A percentile compares a stretch with the other conserved stretches of the same genome.
phyloP scores from a whole-genome alignment of 768 basidiomycete genomes.

The Plicaturopsis crispa region DNA sequence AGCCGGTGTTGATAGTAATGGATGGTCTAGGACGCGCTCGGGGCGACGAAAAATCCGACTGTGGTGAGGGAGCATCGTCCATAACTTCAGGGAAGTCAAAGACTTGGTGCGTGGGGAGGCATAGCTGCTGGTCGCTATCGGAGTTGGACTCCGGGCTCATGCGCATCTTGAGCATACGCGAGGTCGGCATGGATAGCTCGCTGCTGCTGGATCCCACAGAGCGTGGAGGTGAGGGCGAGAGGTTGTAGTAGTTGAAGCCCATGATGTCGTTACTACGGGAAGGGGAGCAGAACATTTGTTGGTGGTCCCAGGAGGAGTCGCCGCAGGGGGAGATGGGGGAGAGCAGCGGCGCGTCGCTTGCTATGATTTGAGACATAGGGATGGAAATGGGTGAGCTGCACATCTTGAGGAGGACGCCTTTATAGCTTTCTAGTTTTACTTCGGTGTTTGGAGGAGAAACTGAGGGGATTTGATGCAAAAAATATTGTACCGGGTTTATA shows the following conservation, averaged over 20 bases:
- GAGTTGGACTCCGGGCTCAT: slow-evolving; percentile 34
- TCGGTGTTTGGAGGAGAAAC: no score
- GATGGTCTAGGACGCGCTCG: slow-evolving; percentile 23
- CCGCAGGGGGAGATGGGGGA: slow-evolving; percentile 35
- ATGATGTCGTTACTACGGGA: slow-evolving; percentile 30
- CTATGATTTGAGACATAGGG: slow-evolving; percentile 52
- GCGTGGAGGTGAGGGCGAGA: slow-evolving; percentile 40
- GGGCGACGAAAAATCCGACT: slow-evolving; percentile 22
- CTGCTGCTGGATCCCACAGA: slow-evolving; percentile 36
- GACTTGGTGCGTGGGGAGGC: slow-evolving; percentile 65
- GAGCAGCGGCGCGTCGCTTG: slow-evolving; percentile 49
- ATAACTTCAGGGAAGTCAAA: slow-evolving; percentile 48
- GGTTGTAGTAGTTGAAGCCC: slow-evolving; percentile 40
- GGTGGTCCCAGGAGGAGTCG: slow-evolving; percentile 44
- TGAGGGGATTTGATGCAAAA: no score
- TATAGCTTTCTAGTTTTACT: not conserved
- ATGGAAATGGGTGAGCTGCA: slow-evolving; percentile 29
- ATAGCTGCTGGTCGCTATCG: slow-evolving; percentile 44
- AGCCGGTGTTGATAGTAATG: slow-evolving; percentile 23
- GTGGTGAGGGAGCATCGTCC: slow-evolving; percentile 24
- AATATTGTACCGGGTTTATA: no score
- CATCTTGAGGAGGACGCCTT: not conserved
- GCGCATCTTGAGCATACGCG: slow-evolving; percentile 44
- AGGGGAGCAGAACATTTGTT: slow-evolving; percentile 28
- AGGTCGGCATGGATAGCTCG: slow-evolving; percentile 38